Percentiles rank a stretch among this genome's conserved stretches.
phyloP scores from a whole-genome alignment of 208 protist species.

The Leishmania mexicana region DNA sequence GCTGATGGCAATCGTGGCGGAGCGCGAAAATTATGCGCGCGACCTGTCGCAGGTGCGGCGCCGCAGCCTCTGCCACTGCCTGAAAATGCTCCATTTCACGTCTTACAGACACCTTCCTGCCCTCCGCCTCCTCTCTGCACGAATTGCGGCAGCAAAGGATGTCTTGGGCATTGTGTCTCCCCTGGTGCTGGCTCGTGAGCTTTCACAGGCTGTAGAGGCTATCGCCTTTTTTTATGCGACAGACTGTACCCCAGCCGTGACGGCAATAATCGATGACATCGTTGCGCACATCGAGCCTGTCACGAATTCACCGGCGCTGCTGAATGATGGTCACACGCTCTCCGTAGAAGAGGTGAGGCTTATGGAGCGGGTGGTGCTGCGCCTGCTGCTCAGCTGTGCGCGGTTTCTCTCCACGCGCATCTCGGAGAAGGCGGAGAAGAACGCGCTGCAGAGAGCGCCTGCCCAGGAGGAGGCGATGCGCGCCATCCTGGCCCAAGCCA shows the following conservation, averaged over 20 bases:
- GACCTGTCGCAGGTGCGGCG: slow-evolving; percentile 38
- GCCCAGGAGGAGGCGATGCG: slow-evolving; percentile 1
- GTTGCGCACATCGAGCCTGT: neutral
- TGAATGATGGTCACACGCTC: neutral
- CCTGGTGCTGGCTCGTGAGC: neutral
- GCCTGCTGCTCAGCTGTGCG: slow-evolving; percentile 24
- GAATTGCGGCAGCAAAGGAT: slow-evolving; percentile 21
- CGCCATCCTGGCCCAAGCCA: slow-evolving; percentile 8
- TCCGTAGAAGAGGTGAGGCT: slow-evolving; percentile 4
- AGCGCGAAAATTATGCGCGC: neutral
- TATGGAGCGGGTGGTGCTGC: slow-evolving; percentile 20
- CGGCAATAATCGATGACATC: slow-evolving; percentile 20
- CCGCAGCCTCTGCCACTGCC: slow-evolving; percentile 36
- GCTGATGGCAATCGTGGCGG: neutral
- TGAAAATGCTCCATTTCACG: slow-evolving; percentile 46
- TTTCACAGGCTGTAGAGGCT: slow-evolving; percentile 25
- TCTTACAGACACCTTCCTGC: slow-evolving; percentile 62
- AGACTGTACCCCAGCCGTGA: slow-evolving; percentile 22
- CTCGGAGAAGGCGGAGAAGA: neutral
- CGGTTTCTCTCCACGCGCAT: slow-evolving; percentile 14
- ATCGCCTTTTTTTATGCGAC: slow-evolving; percentile 30
- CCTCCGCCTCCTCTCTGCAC: slow-evolving; percentile 44
- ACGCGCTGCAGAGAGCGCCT: neutral
- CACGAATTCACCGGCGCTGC: neutral
- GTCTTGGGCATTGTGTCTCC: neutral